Conservation (phyloP, 768 basidiomycete species). For the Phlegmacium glaucopus region DNA sequence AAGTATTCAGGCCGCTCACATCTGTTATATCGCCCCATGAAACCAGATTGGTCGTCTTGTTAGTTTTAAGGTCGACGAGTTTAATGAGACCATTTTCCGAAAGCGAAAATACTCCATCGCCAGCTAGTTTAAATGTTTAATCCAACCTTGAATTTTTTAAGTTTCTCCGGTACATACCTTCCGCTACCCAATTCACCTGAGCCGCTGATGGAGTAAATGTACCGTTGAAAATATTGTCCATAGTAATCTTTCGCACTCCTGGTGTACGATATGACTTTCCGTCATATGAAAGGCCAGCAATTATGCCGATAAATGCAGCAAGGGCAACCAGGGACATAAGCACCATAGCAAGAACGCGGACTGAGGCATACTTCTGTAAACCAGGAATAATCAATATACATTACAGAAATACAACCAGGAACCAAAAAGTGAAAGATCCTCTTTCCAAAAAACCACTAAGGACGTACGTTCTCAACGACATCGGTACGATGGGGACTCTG, state of each 20-base stretch:
- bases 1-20: constrained; percentile 34
- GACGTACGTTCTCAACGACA: constrained; percentile 14
- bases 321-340: constrained; percentile 57
- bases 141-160: neutral
- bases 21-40: constrained; percentile 55
- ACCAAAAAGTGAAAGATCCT: neutral
- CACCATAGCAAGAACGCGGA: constrained; percentile 59
- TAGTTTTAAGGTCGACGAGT: constrained; percentile 78
- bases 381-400: neutral
- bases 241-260: constrained; percentile 65
- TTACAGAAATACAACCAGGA: neutral
- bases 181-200: constrained; percentile 80
- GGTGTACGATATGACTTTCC: constrained; percentile 47
- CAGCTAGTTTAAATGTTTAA: constrained; percentile 50
- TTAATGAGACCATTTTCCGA: constrained; percentile 61
- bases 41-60: constrained; percentile 62
- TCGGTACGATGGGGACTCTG: constrained; percentile 13
- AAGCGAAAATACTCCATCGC: constrained; percentile 88
- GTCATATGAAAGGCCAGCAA: constrained; percentile 73
- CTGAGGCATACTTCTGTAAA: constrained; percentile 44
- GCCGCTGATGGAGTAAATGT: constrained; percentile 60
- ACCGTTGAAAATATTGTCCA: constrained; percentile 93
- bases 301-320: constrained; percentile 68
- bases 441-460: neutral
- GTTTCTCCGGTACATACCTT: constrained; percentile 53